phyloP scores from a whole-genome alignment of 2,329 filamentous ascomycete genomes.

The Phoma herbarum region DNA sequence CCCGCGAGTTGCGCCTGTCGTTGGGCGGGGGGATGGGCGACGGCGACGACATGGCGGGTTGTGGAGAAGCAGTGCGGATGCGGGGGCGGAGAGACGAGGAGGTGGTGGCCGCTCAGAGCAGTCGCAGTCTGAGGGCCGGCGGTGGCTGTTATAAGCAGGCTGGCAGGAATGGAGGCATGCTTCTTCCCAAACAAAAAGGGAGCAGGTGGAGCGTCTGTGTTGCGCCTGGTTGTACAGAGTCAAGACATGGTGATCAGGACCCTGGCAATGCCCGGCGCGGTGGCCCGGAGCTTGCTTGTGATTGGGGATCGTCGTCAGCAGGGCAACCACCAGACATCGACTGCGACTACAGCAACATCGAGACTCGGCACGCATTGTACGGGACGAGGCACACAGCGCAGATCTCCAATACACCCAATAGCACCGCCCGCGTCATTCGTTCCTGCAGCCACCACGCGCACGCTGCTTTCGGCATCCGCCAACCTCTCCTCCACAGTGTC shows the following conservation, averaged over 20 bases:
- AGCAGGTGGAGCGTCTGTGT: constrained; percentile 19
- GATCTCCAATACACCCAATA: not conserved
- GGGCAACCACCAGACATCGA: constrained; percentile 3
- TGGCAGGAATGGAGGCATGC: constrained; percentile 23
- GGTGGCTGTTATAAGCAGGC: constrained; percentile 9
- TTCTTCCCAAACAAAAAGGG: constrained; percentile 5
- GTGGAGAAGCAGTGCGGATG: constrained; percentile 12
- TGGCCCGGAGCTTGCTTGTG: not conserved
- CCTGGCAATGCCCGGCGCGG: not conserved
- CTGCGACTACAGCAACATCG: not conserved
- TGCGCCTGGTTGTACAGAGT: constrained; percentile 18
- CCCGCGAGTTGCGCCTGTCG: constrained; percentile 47
- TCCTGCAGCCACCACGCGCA: constrained; percentile 9
- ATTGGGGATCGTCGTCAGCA: constrained; percentile 2
- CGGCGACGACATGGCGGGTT: constrained; percentile 46
- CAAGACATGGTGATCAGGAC: constrained; percentile 10
- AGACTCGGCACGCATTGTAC: not conserved
- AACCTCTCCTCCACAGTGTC: not conserved
- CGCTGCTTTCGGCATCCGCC: constrained; percentile 1
- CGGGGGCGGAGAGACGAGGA: not conserved
- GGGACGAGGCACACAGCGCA: not conserved
- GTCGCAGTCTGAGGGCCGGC: constrained; percentile 7
- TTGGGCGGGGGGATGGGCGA: constrained; percentile 49
- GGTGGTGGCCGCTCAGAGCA: constrained; percentile 10
- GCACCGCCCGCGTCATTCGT: constrained; percentile 4